Conservation (phyloP, 257 asterid genomes). For the Jacaranda mimosifolia region DNA sequence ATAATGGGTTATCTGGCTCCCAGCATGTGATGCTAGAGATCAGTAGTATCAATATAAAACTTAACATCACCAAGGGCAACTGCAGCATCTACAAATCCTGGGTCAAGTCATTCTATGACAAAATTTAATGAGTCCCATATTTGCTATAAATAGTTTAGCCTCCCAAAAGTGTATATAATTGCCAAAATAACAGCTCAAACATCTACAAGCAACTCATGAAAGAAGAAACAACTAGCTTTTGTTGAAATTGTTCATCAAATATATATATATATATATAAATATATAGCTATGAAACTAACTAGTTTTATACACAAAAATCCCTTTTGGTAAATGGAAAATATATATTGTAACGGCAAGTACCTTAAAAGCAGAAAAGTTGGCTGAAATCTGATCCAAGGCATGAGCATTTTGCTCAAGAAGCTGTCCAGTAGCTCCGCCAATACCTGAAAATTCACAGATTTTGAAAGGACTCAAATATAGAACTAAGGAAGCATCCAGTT, state of each 20-base stretch:
- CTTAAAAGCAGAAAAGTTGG: slow-evolving; percentile 73
- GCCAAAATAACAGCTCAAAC: slow-evolving; percentile 29
- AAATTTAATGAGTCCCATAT: background rate
- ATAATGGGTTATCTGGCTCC: slow-evolving; percentile 13
- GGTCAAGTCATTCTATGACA: slow-evolving; percentile 19
- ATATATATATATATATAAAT: background rate
- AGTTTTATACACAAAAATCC: background rate
- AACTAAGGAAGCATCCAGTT: background rate
- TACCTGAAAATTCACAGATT: slow-evolving; percentile 57
- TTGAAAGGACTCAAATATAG: slow-evolving; percentile 2
- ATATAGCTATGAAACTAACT: background rate
- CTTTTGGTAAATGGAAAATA: slow-evolving; percentile 6
- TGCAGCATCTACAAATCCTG: background rate
- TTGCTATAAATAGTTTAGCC: background rate
- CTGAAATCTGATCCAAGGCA: slow-evolving; percentile 80
- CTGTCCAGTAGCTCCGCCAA: slow-evolving; percentile 80
- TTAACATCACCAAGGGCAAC: slow-evolving; percentile 7
- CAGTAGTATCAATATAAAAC: slow-evolving; percentile 5
- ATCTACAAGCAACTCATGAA: slow-evolving; percentile 20
- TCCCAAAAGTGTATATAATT: background rate
- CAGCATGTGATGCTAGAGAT: slow-evolving; percentile 5
- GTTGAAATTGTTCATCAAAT: slow-evolving; percentile 9
- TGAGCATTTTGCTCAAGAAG: slow-evolving; percentile 82
- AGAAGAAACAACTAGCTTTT: slow-evolving; percentile 21
- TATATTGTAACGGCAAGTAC: slow-evolving; percentile 45